These are phyloP conservation scores for Phytophthora fragariaefolia DNA, from an alignment of 352 stramenopile genomes.

Conservation along the genomic window DNA sequence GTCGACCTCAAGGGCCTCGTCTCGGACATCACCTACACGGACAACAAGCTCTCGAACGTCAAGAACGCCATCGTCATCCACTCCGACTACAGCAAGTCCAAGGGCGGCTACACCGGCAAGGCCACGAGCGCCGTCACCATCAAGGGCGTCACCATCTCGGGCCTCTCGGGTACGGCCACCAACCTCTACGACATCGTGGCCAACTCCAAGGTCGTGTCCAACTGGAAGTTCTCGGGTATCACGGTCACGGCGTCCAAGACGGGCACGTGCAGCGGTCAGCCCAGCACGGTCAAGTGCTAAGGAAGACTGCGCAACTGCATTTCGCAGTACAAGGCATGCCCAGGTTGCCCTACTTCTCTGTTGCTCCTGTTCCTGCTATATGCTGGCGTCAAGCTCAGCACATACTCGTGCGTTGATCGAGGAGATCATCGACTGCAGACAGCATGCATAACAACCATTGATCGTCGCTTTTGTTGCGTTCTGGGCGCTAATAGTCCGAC, in stretches of 20 bases:
- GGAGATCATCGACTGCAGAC: background rate
- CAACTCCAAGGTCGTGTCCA: constrained; percentile 23
- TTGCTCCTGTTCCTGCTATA: background rate
- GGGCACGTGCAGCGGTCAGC: constrained; percentile 29
- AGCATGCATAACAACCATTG: background rate
- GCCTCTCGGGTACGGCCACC: constrained; percentile 20
- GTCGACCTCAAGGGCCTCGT: constrained; percentile 35
- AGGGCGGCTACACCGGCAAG: constrained; percentile 22
- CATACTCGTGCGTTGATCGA: background rate
- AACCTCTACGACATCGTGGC: constrained; percentile 29
- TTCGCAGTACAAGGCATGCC: background rate
- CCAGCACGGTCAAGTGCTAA: constrained; percentile 34
- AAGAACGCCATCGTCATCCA: constrained; percentile 26
- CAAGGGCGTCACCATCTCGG: constrained; percentile 11
- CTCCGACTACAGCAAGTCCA: constrained; percentile 28
- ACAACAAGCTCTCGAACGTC: constrained; percentile 28
- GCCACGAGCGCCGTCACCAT: constrained; percentile 10
- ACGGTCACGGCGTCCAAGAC: constrained; percentile 20
- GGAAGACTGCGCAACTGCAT: background rate
- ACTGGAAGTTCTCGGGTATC: constrained; percentile 32
- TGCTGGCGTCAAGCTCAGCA: background rate
- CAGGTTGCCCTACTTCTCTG: too few species aligned
- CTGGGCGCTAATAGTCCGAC: background rate
- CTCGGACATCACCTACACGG: constrained; percentile 23
- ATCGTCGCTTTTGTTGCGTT: background rate